Conservation (phyloP, 202 grass and related monocot species). For the Bolboschoenoplectus hybrid region DNA sequence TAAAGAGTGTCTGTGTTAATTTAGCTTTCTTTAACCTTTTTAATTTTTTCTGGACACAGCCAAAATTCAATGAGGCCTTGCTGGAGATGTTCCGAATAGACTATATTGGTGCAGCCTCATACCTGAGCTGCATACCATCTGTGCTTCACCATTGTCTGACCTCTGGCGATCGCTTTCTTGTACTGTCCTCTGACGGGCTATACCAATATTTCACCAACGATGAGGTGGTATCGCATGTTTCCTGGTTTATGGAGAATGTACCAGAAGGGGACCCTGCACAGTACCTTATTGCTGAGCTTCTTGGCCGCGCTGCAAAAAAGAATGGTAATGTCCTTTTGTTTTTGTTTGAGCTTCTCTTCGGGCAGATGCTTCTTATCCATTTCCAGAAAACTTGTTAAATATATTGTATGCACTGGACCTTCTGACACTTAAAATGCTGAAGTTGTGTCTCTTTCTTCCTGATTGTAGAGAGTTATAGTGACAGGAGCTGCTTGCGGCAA, state of each 20-base stretch:
- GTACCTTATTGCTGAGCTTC: conserved; percentile 82
- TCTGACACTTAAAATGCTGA: not conserved
- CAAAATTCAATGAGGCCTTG: conserved; percentile 71
- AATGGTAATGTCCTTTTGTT: conserved; percentile 60
- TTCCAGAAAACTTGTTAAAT: not conserved
- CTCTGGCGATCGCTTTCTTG: conserved; percentile 69
- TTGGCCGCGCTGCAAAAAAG: conserved; percentile 85
- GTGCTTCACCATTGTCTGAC: conserved; percentile 76
- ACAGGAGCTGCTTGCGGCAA: not conserved
- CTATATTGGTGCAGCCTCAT: conserved; percentile 66
- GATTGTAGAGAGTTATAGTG: not conserved
- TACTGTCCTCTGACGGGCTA: conserved; percentile 87
- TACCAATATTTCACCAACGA: conserved; percentile 96
- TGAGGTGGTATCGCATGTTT: conserved; percentile 81
- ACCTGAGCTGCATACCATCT: conserved; percentile 77
- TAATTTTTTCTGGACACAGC: conserved; percentile 41
- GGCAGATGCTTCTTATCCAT: not conserved
- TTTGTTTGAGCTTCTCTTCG: not conserved
- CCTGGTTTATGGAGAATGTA: conserved; percentile 91
- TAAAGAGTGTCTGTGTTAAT: conserved; percentile 6
- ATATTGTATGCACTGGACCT: not conserved
- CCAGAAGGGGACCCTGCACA: conserved; percentile 92
- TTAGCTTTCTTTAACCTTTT: conserved; percentile 30
- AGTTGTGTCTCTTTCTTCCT: not conserved
- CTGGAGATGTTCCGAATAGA: conserved; percentile 83